Evolutionary conservation across 2,329 filamentous ascomycete genomes (phyloP).

Genomic region (Pezicula radicicola): DNA sequence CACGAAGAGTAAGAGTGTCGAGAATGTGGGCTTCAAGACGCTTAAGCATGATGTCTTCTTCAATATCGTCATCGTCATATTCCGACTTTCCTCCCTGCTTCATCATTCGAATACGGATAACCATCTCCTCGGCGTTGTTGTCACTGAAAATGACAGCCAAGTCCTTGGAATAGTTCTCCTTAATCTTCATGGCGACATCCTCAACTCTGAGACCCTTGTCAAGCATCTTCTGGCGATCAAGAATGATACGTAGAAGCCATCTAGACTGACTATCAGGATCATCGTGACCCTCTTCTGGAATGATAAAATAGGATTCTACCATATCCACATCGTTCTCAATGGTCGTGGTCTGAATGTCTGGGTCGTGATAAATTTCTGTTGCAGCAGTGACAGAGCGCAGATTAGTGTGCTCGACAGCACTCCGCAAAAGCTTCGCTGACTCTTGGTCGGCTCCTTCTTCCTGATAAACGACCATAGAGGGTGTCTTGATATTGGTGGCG

Average conservation of each 20-base stretch:
- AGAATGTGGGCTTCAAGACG: slow-evolving; percentile 87
- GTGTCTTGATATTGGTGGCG: slow-evolving; percentile 97
- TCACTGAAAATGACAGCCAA: slow-evolving; percentile 95
- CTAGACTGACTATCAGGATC: slow-evolving; percentile 75
- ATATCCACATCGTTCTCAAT: slow-evolving; percentile 89
- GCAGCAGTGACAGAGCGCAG: slow-evolving; percentile 86
- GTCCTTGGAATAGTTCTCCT: slow-evolving; percentile 80
- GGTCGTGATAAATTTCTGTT: slow-evolving; percentile 97
- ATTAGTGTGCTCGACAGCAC: slow-evolving; percentile 90
- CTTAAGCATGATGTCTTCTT: slow-evolving; percentile 92
- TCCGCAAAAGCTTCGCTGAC: slow-evolving; percentile 80
- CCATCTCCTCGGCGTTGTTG: slow-evolving; percentile 93
- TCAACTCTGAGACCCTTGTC: slow-evolving; percentile 92
- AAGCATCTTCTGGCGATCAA: slow-evolving; percentile 90
- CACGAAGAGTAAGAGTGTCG: slow-evolving; percentile 86
- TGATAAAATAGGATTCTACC: slow-evolving; percentile 94
- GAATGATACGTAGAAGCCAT: slow-evolving; percentile 90
- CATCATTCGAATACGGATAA: slow-evolving; percentile 88
- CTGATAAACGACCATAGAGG: slow-evolving; percentile 92
- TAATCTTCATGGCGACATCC: slow-evolving; percentile 86
- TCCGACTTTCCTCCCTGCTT: slow-evolving; percentile 61
- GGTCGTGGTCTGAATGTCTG: slow-evolving; percentile 78
- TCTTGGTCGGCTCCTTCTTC: slow-evolving; percentile 67
- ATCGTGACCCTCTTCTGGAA: slow-evolving; percentile 72
- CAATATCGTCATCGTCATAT: slow-evolving; percentile 69